Base-by-base conservation (phyloP, 2,329 filamentous ascomycete species). In the Trichoderma sp. region DNA sequence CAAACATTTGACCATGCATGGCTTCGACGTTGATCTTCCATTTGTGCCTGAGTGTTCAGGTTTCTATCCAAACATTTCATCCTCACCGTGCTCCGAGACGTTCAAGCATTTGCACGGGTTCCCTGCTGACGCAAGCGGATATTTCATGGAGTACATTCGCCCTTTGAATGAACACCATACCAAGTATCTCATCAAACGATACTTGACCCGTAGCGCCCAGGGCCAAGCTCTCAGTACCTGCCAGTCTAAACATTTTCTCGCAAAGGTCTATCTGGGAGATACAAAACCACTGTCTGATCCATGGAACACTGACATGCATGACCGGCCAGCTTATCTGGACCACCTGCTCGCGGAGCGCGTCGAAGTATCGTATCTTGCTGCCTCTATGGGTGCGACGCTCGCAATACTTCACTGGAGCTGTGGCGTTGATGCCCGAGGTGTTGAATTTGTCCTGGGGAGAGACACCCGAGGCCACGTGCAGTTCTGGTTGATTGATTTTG, bases 381-480 rank as follows among this genome's bases (percentile, higher is more conserved):
- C 20, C 2, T 69, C 63, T 4, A 77, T 79, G 77, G 77, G 74
- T 2, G 34, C 63, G 1, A 43, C 73, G 3, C 71, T 79, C 5
- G 77, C 76, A 0, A 73, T 78, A 5, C 53, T 78, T 0, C 77
- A 79, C 67, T 78, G 75, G 74, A 57, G 9, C 1, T 78, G 75
- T 23, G 43, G 53, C 13, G 28, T 77, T 0, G 77, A 79, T 32
- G 77, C 68, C 4, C 53, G 43, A 0, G 77, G 76, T 2, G 72
- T 78, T 47, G 70, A 76, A 26, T 78, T 78, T 13, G 65, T 72
- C 9, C 47, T 79, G 7, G 75, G 65, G 1, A 53, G 73, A 30
- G 71, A 74, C 32, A 65, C 57, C 7, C 57, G 71, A 17, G 63
- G n/a, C 23, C 53, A 50, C 2, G 55, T 70, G 4, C 65, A 32